These are phyloP conservation scores for Bretschneidera sinensis DNA, from an alignment of 345 rosid species.

Conservation along the genomic window DNA sequence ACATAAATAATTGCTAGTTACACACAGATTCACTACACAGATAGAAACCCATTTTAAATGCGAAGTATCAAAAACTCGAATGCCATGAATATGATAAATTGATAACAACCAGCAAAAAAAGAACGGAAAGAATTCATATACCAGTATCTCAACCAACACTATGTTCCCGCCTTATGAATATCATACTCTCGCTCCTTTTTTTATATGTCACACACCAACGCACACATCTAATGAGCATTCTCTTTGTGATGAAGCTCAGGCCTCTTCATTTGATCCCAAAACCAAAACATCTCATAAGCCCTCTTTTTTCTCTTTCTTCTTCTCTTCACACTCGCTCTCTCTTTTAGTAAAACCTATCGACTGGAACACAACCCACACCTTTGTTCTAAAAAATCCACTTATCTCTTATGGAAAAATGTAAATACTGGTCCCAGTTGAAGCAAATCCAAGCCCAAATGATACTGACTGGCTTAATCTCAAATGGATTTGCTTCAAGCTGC, in stretches of 20 bases:
- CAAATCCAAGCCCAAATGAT: constrained; percentile 72
- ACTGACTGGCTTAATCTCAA: constrained; percentile 42
- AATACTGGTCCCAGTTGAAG: constrained; percentile 50
- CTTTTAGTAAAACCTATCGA: constrained; percentile 33
- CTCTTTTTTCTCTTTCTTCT: constrained; percentile 9
- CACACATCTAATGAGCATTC: constrained; percentile 34
- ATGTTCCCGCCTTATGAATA: no score
- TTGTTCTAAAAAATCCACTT: constrained; percentile 51
- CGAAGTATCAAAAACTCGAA: no score
- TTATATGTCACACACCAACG: no score
- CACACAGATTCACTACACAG: no score
- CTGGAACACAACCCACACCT: constrained; percentile 41
- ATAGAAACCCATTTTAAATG: no score
- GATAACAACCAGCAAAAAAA: no score
- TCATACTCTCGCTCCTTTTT: no score
- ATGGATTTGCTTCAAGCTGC: constrained; percentile 59
- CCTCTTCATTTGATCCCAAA: constrained; percentile 17
- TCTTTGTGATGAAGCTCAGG: constrained; percentile 21
- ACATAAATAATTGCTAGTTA: no score
- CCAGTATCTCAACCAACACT: no score
- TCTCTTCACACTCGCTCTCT: constrained; percentile 35
- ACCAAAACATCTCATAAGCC: constrained; percentile 16
- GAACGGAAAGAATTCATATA: no score
- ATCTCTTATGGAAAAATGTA: constrained; percentile 56
- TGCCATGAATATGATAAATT: no score